Base-by-base conservation (phyloP, 1,284 basidiomycete genomes). In the Ustilago shanxiensis region DNA sequence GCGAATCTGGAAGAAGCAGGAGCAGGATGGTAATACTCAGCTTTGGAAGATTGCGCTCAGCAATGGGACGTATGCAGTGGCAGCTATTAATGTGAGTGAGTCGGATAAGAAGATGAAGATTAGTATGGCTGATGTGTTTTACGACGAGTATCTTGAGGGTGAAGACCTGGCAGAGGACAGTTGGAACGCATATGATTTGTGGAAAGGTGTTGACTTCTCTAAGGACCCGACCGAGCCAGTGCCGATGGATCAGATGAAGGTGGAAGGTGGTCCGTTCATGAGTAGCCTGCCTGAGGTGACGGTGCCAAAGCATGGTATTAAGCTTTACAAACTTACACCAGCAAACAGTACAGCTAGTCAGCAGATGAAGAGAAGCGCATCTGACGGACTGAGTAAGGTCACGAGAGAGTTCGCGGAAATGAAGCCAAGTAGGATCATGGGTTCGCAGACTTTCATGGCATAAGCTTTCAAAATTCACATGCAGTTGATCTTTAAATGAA, bases 31-130 rank as follows among this genome's bases (percentile, higher is more conserved):
- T 26, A 66, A 72, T 54, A 66, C 69, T 11, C 74, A 71, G 65
- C 33, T 75, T 14, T 79, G 68, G 64, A 79, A 64, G 56, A 72
- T 70, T 47, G 53, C 39, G 2, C 60, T 80, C 6, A 24, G 64
- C 28, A 79, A 79, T 49, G 68, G 72, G 4, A 71, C 69, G n/a
- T 62, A 66, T 16, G 77, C 72, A 3, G 78, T 79, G 3, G 64
- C 71, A 10, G 60, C 59, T 7, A 66, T 79, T 56, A 72, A 80
- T 22, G 52, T 76, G 1, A 28, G 76, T 76, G 29, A 66, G 58
- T 16, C 59, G 62, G 37, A 72, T 24, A 72, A 72, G 63, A 61
- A 71, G 37, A 28, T 72, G 16, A 58, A 53, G 7, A 52, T 66
- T 44, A 50, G 31, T 24, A 61, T 72, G 56, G 47, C 56, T 14